Conservation (phyloP, 1,139 yeast genomes). For the Yamadazyma taylorii region DNA sequence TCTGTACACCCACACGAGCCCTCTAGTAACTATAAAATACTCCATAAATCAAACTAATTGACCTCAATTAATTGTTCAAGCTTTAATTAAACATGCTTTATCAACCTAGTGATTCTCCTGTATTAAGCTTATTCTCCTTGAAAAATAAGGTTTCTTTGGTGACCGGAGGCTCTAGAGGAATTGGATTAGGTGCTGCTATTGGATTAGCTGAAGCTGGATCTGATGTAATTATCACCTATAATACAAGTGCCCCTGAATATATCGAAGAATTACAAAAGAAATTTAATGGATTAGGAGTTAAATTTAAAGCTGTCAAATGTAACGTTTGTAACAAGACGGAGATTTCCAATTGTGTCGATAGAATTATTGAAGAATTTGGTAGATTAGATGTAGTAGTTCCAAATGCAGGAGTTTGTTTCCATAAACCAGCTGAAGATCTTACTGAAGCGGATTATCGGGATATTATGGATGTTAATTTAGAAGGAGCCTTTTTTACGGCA, state of each 20-base stretch:
- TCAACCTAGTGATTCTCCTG: constrained; percentile 12
- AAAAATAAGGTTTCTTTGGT: constrained; percentile 34
- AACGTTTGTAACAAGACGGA: constrained; percentile 22
- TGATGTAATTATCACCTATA: constrained; percentile 27
- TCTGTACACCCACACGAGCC: too few relatives aligned
- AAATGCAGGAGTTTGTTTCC: constrained; percentile 52
- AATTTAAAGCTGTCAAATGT: constrained; percentile 21
- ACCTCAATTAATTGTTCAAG: too few relatives aligned
- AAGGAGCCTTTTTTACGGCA: constrained; percentile 45
- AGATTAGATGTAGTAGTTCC: constrained; percentile 52
- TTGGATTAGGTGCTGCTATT: constrained; percentile 36
- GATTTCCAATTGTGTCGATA: constrained; percentile 19
- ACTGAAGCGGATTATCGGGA: constrained; percentile 19
- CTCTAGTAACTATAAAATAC: too few relatives aligned
- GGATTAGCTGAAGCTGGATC: constrained; percentile 36
- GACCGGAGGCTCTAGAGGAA: constrained; percentile 39
- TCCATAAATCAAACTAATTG: too few relatives aligned
- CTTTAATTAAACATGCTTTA: too few relatives aligned
- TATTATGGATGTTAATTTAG: constrained; percentile 51
- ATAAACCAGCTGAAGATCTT: constrained; percentile 25
- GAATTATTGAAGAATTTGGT: constrained; percentile 28
- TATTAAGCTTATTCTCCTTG: constrained; percentile 27
- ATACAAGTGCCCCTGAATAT: constrained; percentile 35
- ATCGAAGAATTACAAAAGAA: constrained; percentile 17
- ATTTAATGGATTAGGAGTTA: constrained; percentile 19